A percentile compares a stretch with the other conserved stretches of the same genome.
These are phyloP conservation scores for Anthracocystis walkeri DNA, from an alignment of 1,284 basidiomycete genomes.

Conservation along the genomic window DNA sequence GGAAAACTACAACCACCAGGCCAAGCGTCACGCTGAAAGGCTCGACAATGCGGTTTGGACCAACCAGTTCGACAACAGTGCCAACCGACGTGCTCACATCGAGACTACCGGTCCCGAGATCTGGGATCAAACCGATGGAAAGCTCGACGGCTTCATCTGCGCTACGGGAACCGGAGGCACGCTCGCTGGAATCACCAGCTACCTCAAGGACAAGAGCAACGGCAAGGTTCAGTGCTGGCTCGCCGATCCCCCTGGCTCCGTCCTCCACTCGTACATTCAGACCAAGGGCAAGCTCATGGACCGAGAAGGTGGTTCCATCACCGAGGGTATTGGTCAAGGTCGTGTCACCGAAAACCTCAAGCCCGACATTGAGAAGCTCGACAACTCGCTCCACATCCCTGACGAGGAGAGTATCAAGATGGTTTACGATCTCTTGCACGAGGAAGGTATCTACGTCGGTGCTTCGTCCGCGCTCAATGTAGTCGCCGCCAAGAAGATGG, in stretches of 20 bases:
- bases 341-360: constrained; percentile 93
- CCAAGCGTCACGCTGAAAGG: constrained; percentile 84
- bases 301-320: constrained; percentile 88
- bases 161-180: constrained; percentile 96
- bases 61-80: constrained; percentile 97
- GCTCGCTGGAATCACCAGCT: constrained; percentile 87
- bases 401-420: constrained; percentile 92
- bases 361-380: constrained; percentile 81
- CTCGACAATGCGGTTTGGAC: constrained; percentile 96
- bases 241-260: constrained; percentile 95
- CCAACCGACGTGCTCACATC: constrained; percentile 89
- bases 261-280: constrained; percentile 85
- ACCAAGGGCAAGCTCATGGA: constrained; percentile 80
- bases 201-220: constrained; percentile 83
- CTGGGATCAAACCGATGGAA: constrained; percentile 87
- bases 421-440: constrained; percentile 91
- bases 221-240: constrained; percentile 91
- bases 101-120: constrained; percentile 94
- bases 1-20: constrained; percentile 98
- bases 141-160: constrained; percentile 90
- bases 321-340: constrained; percentile 98
- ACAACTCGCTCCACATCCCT: constrained; percentile 85
- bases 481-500: constrained; percentile 89
- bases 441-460: constrained; percentile 95
- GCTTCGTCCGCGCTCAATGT: constrained; percentile 96